Percentiles rank a stretch among this genome's conserved stretches.
Evolutionary conservation across 2,329 filamentous ascomycete genomes (phyloP).

Genomic region (Teratosphaeria viscida): DNA sequence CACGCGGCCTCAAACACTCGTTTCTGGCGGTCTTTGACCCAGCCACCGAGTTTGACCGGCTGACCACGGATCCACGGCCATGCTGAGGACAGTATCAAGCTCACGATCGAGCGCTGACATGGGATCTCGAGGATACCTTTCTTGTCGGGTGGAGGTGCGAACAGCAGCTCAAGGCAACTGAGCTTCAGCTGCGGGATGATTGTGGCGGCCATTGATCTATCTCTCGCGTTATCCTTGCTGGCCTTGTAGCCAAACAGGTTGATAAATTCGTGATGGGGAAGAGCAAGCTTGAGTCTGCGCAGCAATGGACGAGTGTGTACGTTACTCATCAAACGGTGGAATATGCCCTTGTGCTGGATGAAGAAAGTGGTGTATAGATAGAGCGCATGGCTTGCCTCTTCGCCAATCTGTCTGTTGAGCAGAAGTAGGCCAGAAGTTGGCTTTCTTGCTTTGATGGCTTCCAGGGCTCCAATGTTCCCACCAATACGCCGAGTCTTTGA

Average conservation of each 20-base stretch:
- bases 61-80: constrained; percentile 15
- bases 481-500: not conserved
- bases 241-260: constrained; percentile 14
- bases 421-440: constrained; percentile 6
- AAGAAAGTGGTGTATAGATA: constrained; percentile 10
- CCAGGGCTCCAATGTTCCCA: not conserved
- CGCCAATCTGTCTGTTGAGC: constrained; percentile 10
- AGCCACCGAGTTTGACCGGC: constrained; percentile 15
- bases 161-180: constrained; percentile 8
- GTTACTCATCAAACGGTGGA: constrained; percentile 9
- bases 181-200: constrained; percentile 9
- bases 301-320: constrained; percentile 4
- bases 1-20: constrained; percentile 10
- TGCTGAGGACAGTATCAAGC: constrained; percentile 15
- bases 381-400: constrained; percentile 14
- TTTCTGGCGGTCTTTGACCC: constrained; percentile 16
- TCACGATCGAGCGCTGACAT: constrained; percentile 16
- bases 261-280: constrained; percentile 13
- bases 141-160: constrained; percentile 3
- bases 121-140: constrained; percentile 2
- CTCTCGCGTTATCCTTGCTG: not conserved
- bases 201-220: not conserved
- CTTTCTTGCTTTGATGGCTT: not conserved
- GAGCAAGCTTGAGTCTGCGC: constrained; percentile 12
- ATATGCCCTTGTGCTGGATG: constrained; percentile 7